These are phyloP conservation scores for Pleurotus djamor DNA, from an alignment of 768 basidiomycete genomes.

Conservation along the genomic window DNA sequence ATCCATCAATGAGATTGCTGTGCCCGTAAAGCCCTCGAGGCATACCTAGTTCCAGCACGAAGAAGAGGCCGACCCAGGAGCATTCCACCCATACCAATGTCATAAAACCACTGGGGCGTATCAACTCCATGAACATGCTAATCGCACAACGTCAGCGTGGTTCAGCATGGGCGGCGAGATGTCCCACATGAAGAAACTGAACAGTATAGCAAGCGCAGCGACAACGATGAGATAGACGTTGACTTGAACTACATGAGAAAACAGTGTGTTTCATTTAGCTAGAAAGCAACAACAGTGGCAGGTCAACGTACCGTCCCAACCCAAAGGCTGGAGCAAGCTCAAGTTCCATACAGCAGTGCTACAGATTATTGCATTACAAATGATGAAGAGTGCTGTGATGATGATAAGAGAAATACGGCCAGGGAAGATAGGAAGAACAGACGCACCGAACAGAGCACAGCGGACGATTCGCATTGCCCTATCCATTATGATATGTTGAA, in stretches of 20 bases:
- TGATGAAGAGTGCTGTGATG: slow-evolving; percentile 50
- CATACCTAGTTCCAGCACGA: slow-evolving; percentile 59
- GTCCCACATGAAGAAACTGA: slow-evolving; percentile 59
- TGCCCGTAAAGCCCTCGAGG: neutral
- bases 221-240: slow-evolving; percentile 62
- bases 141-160: slow-evolving; percentile 1
- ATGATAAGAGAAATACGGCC: neutral
- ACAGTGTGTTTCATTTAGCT: slow-evolving; percentile 5
- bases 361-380: slow-evolving; percentile 64
- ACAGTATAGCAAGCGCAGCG: slow-evolving; percentile 54
- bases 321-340: slow-evolving; percentile 38
- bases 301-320: slow-evolving; percentile 35
- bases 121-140: slow-evolving; percentile 59
- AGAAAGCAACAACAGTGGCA: neutral
- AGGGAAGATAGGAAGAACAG: slow-evolving; percentile 1
- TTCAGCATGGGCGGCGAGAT: neutral
- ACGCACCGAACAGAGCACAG: slow-evolving; percentile 60
- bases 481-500: slow-evolving; percentile 29
- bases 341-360: slow-evolving; percentile 72
- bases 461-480: slow-evolving; percentile 48
- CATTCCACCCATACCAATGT: slow-evolving; percentile 75
- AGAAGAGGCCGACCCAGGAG: slow-evolving; percentile 57
- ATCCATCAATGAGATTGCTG: neutral
- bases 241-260: slow-evolving; percentile 33
- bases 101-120: slow-evolving; percentile 46